Evolutionary conservation across 2,329 filamentous ascomycete species (phyloP).

Genomic region (Hypoxylon sp.): DNA sequence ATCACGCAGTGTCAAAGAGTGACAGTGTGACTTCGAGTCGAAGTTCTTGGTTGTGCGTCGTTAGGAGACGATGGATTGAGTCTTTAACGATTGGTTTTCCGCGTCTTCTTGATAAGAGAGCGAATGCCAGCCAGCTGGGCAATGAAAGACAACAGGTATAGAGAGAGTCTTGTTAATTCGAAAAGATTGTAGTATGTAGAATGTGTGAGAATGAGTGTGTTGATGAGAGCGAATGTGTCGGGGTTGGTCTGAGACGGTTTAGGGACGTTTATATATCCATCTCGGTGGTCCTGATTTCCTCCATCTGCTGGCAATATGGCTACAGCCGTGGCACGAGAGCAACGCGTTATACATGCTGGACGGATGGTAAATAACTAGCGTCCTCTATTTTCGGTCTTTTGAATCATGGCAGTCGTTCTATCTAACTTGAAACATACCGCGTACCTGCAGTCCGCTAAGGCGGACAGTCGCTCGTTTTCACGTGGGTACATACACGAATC

Average conservation of each 20-base stretch:
- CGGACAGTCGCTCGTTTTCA: background rate
- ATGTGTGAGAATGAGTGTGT: slow-evolving; percentile 28
- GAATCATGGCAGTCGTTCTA: slow-evolving; percentile 20
- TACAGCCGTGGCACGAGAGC: slow-evolving; percentile 2
- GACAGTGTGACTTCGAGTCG: background rate
- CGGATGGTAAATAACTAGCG: background rate
- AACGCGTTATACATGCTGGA: slow-evolving; percentile 13
- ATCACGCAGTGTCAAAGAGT: slow-evolving; percentile 7
- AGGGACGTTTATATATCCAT: slow-evolving; percentile 21
- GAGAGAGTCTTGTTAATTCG: slow-evolving; percentile 26
- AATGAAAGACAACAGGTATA: slow-evolving; percentile 31
- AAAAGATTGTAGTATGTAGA: slow-evolving; percentile 22
- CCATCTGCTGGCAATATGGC: background rate
- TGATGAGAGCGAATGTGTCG: slow-evolving; percentile 2
- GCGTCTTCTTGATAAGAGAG: slow-evolving; percentile 4
- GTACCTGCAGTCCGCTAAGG: background rate
- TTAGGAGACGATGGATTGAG: background rate
- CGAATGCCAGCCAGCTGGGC: background rate
- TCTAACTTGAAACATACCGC: slow-evolving; percentile 12
- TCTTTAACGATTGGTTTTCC: slow-evolving; percentile 14
- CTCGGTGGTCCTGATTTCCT: background rate
- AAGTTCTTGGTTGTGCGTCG: background rate
- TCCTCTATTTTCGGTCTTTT: background rate
- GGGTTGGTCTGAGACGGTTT: background rate
- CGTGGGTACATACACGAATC: slow-evolving; percentile 1